These are phyloP conservation scores for Magnolia changhungtana DNA, from an alignment of 164 flowering plant species.

Conservation along the genomic window DNA sequence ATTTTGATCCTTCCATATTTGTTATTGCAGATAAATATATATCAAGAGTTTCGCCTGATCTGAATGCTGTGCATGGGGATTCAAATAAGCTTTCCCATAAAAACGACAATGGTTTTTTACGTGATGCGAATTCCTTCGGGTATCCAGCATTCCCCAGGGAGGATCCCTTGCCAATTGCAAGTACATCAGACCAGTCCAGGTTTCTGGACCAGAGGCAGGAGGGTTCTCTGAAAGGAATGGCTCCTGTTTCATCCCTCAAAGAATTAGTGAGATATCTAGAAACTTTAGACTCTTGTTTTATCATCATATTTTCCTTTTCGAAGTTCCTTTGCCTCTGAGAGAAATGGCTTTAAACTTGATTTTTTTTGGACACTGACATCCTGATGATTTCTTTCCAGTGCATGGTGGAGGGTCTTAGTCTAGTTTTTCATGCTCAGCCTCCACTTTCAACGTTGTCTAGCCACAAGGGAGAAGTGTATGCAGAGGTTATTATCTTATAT, in stretches of 20 bases:
- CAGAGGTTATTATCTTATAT: conserved; percentile 46
- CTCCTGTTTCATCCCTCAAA: conserved; percentile 28
- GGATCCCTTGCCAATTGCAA: conserved; percentile 38
- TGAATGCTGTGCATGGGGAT: conserved; percentile 45
- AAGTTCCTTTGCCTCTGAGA: background rate
- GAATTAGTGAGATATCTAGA: conserved; percentile 22
- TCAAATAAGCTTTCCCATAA: conserved; percentile 32
- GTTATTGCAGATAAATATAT: conserved; percentile 64
- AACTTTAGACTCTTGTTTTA: background rate
- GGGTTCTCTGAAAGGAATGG: conserved; percentile 38
- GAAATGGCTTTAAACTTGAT: conserved; percentile 4
- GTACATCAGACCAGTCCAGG: conserved; percentile 47
- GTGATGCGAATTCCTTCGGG: conserved; percentile 45
- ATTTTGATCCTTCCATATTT: conserved; percentile 15
- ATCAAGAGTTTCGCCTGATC: conserved; percentile 44
- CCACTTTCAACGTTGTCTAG: conserved; percentile 36
- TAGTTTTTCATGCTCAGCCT: conserved; percentile 51
- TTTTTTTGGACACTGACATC: background rate
- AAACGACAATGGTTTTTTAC: conserved; percentile 46
- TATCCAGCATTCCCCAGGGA: conserved; percentile 40
- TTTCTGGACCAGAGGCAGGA: conserved; percentile 54
- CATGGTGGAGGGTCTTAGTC: conserved; percentile 59
- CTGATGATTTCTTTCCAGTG: conserved; percentile 45
- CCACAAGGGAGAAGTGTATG: conserved; percentile 54
- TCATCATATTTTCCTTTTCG: background rate